phyloP scores from a whole-genome alignment of 352 stramenopile genomes.

The Pythium periplocum region DNA sequence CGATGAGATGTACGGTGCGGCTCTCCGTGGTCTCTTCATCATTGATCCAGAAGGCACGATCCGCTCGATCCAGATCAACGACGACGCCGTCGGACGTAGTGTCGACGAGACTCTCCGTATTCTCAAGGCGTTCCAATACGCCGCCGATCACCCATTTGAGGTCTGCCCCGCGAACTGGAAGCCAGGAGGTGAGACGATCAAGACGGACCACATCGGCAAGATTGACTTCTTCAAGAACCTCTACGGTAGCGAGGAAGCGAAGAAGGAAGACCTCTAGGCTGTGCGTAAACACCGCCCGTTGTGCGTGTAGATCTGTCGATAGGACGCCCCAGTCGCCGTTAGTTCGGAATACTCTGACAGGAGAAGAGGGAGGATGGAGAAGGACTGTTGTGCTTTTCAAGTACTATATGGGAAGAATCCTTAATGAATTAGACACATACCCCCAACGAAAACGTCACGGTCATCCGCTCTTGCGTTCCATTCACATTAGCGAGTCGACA shows the following conservation, averaged over 20 bases:
- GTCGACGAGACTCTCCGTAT: constrained; percentile 81
- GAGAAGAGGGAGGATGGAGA: no score
- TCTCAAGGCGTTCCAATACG: constrained; percentile 84
- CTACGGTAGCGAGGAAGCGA: constrained; percentile 47
- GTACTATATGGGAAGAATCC: no score
- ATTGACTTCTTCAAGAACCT: constrained; percentile 83
- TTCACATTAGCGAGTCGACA: no score
- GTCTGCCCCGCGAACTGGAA: constrained; percentile 86
- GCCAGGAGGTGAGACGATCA: constrained; percentile 76
- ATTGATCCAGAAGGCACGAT: constrained; percentile 82
- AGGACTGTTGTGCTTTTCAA: no score
- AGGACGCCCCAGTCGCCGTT: no score
- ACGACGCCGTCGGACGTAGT: constrained; percentile 74
- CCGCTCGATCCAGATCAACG: constrained; percentile 83
- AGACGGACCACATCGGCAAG: constrained; percentile 78
- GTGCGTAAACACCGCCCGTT: no score
- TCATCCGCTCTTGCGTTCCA: no score
- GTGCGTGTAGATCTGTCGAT: not conserved
- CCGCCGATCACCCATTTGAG: constrained; percentile 68
- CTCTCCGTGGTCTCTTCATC: constrained; percentile 77
- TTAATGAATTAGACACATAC: no score
- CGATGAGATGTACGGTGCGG: constrained; percentile 73
- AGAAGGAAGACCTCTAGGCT: constrained; percentile 42
- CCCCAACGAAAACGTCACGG: no score
- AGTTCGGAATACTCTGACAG: no score